Evolutionary conservation across 1,139 yeast genomes (phyloP).

Genomic region (Ogataea hybrid): DNA sequence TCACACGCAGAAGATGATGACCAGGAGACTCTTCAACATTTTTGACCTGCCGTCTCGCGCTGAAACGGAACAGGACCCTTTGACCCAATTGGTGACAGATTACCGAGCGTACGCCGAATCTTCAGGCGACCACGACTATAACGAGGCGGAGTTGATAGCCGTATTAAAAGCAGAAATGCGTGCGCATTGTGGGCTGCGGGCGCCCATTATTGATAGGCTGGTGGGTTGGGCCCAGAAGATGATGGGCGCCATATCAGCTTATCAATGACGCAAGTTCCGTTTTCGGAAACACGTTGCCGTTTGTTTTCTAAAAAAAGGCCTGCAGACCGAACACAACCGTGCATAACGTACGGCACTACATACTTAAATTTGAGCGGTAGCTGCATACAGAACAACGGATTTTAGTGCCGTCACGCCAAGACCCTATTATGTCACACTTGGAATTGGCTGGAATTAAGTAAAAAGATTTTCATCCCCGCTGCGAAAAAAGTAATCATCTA

Average conservation of each 20-base stretch:
- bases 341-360: slow-evolving; percentile 1
- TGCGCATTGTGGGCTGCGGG: slow-evolving; percentile 1
- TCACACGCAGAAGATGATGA: slow-evolving; percentile 28
- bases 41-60: slow-evolving; percentile 31
- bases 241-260: not conserved
- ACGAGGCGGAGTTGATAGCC: not conserved
- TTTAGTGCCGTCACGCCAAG: not conserved
- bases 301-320: not conserved
- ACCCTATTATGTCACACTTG: not conserved
- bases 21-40: slow-evolving; percentile 39
- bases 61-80: not conserved
- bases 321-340: not conserved
- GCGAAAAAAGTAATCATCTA: not conserved
- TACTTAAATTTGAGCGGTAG: not conserved
- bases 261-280: slow-evolving; percentile 5
- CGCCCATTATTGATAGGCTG: not conserved
- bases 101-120: slow-evolving; percentile 1
- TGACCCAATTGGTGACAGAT: not conserved
- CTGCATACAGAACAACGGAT: not conserved
- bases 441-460: not conserved
- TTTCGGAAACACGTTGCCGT: not conserved
- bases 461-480: not conserved
- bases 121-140: not conserved
- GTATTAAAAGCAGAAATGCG: slow-evolving; percentile 1
- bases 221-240: slow-evolving; percentile 2